Base-by-base conservation (phyloP, 2,329 filamentous ascomycete genomes). In the Lachnellula cervina region DNA sequence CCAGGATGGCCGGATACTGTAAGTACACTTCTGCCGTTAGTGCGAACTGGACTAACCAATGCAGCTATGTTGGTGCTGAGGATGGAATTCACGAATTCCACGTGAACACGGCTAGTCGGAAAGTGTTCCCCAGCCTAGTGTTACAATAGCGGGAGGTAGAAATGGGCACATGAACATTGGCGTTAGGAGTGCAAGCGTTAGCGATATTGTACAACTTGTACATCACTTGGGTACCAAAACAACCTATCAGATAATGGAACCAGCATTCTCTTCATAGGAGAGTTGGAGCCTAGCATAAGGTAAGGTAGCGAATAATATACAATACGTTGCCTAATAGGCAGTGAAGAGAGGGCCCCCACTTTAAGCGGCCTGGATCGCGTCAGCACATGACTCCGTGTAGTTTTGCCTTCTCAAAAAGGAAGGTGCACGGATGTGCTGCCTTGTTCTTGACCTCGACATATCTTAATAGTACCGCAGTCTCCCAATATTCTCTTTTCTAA, bases 81-180 rank as follows among this genome's bases (percentile, higher is more conserved):
- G 84, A 89, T 62, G 88, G 88, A 54, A 86, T 92, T 52, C 89
- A 89, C 65, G 87, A 91, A 71, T 83, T 89, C 64, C 80, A 78
- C 35, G 78, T 92, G 61, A 84, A 90, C 67, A 64, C 84, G 17
- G 76, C 80, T 49, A 77, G 74, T 55, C 77, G 88, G 57, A 88
- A 83, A 69, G 72, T 78, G 34, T 80, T 77, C 59, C 80, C 83
- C 2, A 80, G 78, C 59, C 72, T 83, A 60, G 74, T 74, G 44
- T 72, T 81, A 69, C 76, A 79, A 58, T 85, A 45, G 65, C 34
- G 43, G 13, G 46, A 28, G 17, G 9, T 40, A 16, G 43, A n/a
- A 32, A 49, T 32, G 46, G 9, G 17, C 14, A 44, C 40, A 21
- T 21, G 21, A 21, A 21, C 21, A 21, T 21, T 21, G 52, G 49